Conservation (phyloP, 106 monocot genomes). For the Ottelia alismoides region DNA sequence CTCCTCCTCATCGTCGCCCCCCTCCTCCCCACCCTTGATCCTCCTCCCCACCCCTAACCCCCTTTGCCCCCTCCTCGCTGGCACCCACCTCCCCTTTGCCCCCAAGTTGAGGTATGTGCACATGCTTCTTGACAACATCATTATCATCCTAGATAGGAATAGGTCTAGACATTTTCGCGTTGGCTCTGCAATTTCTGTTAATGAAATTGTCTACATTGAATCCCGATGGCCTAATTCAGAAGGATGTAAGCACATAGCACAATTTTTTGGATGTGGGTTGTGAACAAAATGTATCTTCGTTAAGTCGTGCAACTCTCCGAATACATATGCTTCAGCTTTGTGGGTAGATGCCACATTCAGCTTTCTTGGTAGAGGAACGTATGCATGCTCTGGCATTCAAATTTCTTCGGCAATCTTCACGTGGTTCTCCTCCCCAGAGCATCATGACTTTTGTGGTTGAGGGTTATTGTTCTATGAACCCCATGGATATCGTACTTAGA, state of each 20-base stretch:
- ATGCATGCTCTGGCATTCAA: constrained; percentile 1
- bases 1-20: too few relatives aligned
- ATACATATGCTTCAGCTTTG: constrained; percentile 9
- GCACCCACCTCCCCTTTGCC: too few relatives aligned
- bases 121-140: not conserved
- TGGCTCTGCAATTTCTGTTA: constrained; percentile 16
- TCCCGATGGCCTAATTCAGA: constrained; percentile 5
- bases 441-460: constrained; percentile 8
- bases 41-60: too few relatives aligned
- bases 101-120: constrained; percentile 26
- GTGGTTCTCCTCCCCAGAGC: constrained; percentile 2
- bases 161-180: not conserved
- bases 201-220: constrained; percentile 21
- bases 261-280: not conserved
- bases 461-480: constrained; percentile 5
- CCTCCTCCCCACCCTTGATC: too few relatives aligned
- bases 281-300: not conserved
- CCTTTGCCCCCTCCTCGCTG: too few relatives aligned
- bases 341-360: constrained; percentile 5
- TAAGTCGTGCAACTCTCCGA: not conserved
- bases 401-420: constrained; percentile 7
- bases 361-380: constrained; percentile 4
- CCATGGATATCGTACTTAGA: constrained; percentile 2
- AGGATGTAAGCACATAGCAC: constrained; percentile 7
- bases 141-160: not conserved